Evolutionary conservation across 495 filamentous ascomycete species (phyloP), one percentile per base, ranked within the genome.

Genomic region (Aspergillus heteromorphus): DNA sequence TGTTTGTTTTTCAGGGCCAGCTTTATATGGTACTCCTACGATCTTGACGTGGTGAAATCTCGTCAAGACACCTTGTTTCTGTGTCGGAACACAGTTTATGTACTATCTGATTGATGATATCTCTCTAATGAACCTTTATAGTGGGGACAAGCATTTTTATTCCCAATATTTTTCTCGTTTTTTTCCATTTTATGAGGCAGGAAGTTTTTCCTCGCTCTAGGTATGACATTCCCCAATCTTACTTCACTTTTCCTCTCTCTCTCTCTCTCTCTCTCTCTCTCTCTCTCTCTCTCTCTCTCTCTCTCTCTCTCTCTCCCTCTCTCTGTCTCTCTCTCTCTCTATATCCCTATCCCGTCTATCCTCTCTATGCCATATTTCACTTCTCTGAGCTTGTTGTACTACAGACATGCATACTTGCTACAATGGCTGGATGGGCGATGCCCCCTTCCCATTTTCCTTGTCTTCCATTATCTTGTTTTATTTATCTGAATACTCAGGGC

Each of bases 121-220:
- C 54, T 58, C 54, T 54, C 41, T 65, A 61, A 65, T 65, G 62
- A 65, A 58, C 41, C 54, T 40, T 54, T 59, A 51, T 50, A 59
- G 45, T 57, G 49, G 56, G 53, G 48, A 59, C 52, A 49, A 51
- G 61, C 57, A 51, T 53, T 41, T 56, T 43, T 31, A 11, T 34
- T 54, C 49, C n/a, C n/a, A n/a, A n/a, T n/a, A n/a, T n/a, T n/a
- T n/a, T 42, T 40, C 31, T 45, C 16, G 4, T 25, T 55, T 38
- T 21, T 40, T 40, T 19, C 53, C 18, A 55, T 48, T n/a, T n/a
- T n/a, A n/a, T n/a, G n/a, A n/a, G n/a, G 7, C 23, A 27, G 7
- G 3, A 27, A 27, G 7, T 3, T 27, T 7, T 7, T 27, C 7
- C 23, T 27, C 23, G 23, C 7, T 27, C 23, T 27, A 7, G 23